Conservation (phyloP, 2,329 filamentous ascomycete species). For the Diaporthe nobilis region DNA sequence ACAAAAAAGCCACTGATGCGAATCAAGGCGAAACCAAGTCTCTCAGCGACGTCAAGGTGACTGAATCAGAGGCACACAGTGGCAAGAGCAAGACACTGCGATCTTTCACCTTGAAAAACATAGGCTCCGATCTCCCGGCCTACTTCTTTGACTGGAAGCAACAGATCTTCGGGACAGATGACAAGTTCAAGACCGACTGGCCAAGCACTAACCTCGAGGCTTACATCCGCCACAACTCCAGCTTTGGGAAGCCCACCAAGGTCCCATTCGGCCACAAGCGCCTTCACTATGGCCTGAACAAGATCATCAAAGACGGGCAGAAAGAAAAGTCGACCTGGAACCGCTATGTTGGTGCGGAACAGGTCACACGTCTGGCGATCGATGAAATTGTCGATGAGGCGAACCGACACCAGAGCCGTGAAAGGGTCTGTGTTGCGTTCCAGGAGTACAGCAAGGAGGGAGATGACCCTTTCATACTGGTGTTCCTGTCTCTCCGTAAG, state of each 20-base stretch:
- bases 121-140: not conserved
- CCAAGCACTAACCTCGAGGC: constrained; percentile 11
- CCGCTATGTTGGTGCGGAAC: constrained; percentile 12
- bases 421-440: constrained; percentile 34
- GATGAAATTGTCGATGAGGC: constrained; percentile 22
- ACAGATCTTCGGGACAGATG: constrained; percentile 27
- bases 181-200: constrained; percentile 34
- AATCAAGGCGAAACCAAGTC: not conserved
- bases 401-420: constrained; percentile 30
- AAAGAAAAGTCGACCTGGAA: constrained; percentile 13
- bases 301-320: constrained; percentile 5
- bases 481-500: constrained; percentile 33
- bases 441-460: not conserved
- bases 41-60: too few relatives aligned
- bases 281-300: constrained; percentile 31
- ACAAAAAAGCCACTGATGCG: not conserved
- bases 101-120: not conserved
- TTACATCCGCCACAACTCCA: not conserved
- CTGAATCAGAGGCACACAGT: too few relatives aligned
- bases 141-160: constrained; percentile 31
- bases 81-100: not conserved
- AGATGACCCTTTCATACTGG: constrained; percentile 6
- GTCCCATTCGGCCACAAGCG: constrained; percentile 38
- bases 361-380: not conserved
- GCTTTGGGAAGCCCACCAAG: not conserved